phyloP scores from a whole-genome alignment of 2,329 filamentous ascomycete species.

The Nemania diffusa region DNA sequence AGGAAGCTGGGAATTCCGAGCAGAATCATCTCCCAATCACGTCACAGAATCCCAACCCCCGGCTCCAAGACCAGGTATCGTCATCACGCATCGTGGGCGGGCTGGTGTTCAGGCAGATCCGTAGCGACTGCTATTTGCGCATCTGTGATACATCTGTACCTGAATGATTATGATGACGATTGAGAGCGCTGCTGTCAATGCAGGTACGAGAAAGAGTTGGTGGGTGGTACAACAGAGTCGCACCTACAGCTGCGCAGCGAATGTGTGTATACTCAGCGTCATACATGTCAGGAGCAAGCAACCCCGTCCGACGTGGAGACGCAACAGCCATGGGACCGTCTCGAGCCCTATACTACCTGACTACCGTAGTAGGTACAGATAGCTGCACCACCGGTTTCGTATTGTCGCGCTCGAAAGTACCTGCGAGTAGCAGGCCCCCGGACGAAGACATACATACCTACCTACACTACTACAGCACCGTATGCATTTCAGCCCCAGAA shows the following conservation, averaged over 20 bases:
- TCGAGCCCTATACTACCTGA: not conserved
- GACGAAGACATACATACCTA: conserved; percentile 1
- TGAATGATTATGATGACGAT: not conserved
- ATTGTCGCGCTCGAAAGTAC: not conserved
- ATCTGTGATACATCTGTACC: conserved; percentile 2
- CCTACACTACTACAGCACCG: no score
- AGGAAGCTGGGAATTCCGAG: not conserved
- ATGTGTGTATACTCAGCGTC: not conserved
- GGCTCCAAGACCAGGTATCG: not conserved
- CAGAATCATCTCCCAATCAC: not conserved
- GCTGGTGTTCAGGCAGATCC: not conserved
- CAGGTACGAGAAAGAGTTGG: conserved; percentile 1
- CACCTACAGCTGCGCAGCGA: conserved; percentile 9
- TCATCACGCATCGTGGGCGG: not conserved
- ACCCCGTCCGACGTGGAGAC: conserved; percentile 11
- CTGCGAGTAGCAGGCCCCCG: no score
- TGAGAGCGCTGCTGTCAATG: conserved; percentile 11
- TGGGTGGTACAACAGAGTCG: conserved; percentile 18
- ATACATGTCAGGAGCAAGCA: conserved; percentile 8
- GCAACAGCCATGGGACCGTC: conserved; percentile 9
- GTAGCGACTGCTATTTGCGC: not conserved
- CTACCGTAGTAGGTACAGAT: not conserved
- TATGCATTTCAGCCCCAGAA: conserved; percentile 27
- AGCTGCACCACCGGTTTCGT: no score
- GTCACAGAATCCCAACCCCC: not conserved